A percentile compares a stretch with the other conserved stretches of the same genome.
phyloP scores from a whole-genome alignment of 352 stramenopile genomes.

The Phytophthora chlamydospora region DNA sequence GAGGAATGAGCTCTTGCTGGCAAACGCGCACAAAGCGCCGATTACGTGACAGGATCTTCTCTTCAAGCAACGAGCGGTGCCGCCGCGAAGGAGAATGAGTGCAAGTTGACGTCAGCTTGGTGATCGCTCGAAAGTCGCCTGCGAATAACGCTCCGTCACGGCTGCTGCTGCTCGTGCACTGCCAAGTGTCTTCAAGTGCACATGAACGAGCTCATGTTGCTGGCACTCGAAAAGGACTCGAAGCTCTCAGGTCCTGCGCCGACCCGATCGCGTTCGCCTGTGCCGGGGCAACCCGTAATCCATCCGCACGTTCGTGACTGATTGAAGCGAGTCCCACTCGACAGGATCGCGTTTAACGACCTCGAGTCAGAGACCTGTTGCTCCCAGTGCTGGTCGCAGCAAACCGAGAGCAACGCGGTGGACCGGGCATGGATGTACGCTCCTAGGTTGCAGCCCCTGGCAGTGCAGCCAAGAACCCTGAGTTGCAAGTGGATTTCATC shows the following conservation, averaged over 20 bases:
- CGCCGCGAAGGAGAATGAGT: conserved; percentile 3
- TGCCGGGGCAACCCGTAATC: conserved; percentile 7
- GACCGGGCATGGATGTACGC: too few relatives aligned
- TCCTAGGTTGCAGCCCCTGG: too few relatives aligned
- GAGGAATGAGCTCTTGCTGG: conserved; percentile 13
- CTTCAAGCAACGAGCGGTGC: neutral
- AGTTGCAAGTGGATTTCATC: conserved; percentile 18
- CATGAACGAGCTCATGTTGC: too few relatives aligned
- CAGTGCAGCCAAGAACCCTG: conserved; percentile 7
- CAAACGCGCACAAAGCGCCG: neutral
- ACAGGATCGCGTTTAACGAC: too few relatives aligned
- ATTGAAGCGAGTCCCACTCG: too few relatives aligned
- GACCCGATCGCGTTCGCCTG: neutral
- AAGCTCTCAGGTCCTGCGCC: too few relatives aligned
- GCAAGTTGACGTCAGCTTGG: conserved; percentile 24
- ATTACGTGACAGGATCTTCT: conserved; percentile 12
- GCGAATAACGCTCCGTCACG: conserved; percentile 2
- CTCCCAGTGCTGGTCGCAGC: neutral
- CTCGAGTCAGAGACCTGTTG: too few relatives aligned
- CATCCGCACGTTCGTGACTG: neutral
- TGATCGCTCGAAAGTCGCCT: conserved; percentile 8
- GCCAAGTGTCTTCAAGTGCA: neutral
- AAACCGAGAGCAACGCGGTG: neutral
- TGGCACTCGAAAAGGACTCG: too few relatives aligned
- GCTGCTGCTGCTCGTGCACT: neutral